Evolutionary conservation across 2,329 filamentous ascomycete genomes (phyloP).

Genomic region (Nannizziopsis barbatae): DNA sequence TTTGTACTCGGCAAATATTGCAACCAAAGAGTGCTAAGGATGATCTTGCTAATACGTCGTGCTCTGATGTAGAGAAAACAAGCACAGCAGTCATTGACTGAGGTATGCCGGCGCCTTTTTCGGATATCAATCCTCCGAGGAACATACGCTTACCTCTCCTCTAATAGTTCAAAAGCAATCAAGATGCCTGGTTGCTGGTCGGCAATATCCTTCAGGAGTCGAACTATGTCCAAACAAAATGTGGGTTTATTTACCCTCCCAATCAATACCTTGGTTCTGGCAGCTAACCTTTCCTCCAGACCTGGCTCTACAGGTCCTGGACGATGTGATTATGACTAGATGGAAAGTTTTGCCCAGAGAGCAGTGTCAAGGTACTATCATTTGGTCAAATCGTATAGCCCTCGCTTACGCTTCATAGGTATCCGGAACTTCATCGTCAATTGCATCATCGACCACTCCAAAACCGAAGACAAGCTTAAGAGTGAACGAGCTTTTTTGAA

Average conservation of each 20-base stretch:
- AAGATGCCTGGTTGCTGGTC: constrained; percentile 93
- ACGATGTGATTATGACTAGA: constrained; percentile 96
- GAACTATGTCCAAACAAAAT: constrained; percentile 92
- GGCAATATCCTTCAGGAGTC: constrained; percentile 93
- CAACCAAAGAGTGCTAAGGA: neutral
- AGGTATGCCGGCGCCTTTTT: constrained; percentile 47
- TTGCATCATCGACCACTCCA: constrained; percentile 91
- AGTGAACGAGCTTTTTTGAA: constrained; percentile 82
- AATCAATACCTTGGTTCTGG: constrained; percentile 25
- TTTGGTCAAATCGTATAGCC: constrained; percentile 1
- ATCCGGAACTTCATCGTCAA: constrained; percentile 99
- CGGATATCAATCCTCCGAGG: constrained; percentile 12
- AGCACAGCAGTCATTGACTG: constrained; percentile 84
- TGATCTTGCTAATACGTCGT: constrained; percentile 29
- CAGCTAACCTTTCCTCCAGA: constrained; percentile 42
- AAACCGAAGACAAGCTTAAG: constrained; percentile 76
- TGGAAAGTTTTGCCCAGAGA: constrained; percentile 97
- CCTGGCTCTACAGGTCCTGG: constrained; percentile 87
- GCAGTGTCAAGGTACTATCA: constrained; percentile 68
- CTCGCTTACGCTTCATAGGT: constrained; percentile 43
- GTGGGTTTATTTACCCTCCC: constrained; percentile 42
- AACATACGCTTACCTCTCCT: constrained; percentile 12
- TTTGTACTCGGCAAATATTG: constrained; percentile 11
- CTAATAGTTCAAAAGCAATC: constrained; percentile 90
- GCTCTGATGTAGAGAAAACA: constrained; percentile 67